Conservation (phyloP, 192 early-diverging fungal genomes). For the Podila epicladia region DNA sequence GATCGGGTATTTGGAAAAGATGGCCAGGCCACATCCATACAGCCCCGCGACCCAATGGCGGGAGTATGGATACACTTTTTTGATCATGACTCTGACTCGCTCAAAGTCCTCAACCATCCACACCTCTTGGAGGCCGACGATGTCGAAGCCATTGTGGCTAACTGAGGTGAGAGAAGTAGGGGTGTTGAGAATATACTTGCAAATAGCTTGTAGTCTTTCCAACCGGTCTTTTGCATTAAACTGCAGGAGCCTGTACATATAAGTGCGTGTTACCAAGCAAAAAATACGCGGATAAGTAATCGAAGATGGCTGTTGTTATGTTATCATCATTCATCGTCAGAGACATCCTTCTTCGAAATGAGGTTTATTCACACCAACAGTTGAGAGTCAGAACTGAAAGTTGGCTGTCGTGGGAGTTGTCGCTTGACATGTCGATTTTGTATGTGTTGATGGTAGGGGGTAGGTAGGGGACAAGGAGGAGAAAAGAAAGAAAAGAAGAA, state of each 20-base stretch:
- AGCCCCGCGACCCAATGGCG: constrained; percentile 48
- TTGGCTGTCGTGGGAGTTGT: background rate
- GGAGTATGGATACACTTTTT: constrained; percentile 29
- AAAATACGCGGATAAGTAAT: no score
- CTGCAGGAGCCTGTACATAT: background rate
- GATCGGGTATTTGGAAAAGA: constrained; percentile 57
- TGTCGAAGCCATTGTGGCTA: constrained; percentile 37
- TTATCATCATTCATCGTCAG: background rate
- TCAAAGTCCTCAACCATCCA: constrained; percentile 56
- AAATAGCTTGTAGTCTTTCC: background rate
- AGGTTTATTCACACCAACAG: constrained; percentile 49
- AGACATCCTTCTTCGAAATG: background rate
- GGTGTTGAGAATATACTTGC: background rate
- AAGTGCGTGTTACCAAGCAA: no score
- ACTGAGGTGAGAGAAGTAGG: background rate
- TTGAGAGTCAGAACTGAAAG: constrained; percentile 57
- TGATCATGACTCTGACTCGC: constrained; percentile 22
- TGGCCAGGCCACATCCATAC: constrained; percentile 9
- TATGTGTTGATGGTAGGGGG: constrained; percentile 1
- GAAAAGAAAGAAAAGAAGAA: constrained; percentile 6
- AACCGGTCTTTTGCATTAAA: background rate
- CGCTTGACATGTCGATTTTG: background rate
- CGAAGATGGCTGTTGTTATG: no score
- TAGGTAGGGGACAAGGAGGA: background rate
- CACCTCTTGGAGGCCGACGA: constrained; percentile 59